Conservation (phyloP, 2,329 filamentous ascomycete species). For the Beauveria asiatica region DNA sequence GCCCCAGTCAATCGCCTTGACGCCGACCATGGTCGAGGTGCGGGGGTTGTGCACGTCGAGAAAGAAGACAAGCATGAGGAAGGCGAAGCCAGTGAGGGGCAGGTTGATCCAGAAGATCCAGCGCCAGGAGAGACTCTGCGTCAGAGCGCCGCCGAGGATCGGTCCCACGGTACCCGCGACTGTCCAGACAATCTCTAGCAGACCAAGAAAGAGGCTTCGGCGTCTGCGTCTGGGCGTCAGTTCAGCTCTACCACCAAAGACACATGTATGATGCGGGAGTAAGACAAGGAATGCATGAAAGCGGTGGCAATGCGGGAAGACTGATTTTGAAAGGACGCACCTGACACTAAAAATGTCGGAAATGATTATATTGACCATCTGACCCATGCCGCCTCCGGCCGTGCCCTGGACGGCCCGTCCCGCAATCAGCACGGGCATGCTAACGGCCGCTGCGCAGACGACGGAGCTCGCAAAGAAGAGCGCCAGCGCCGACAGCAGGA, state of each 20-base stretch:
- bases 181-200: constrained; percentile 61
- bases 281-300: too few relatives aligned
- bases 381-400: constrained; percentile 39
- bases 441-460: constrained; percentile 34
- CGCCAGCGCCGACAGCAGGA: constrained; percentile 35
- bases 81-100: constrained; percentile 44
- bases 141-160: constrained; percentile 56
- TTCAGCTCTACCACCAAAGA: constrained; percentile 13
- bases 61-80: constrained; percentile 51
- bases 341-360: constrained; percentile 38
- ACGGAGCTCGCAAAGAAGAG: constrained; percentile 42
- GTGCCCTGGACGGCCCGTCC: constrained; percentile 38
- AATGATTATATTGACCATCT: constrained; percentile 41
- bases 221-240: constrained; percentile 19
- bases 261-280: too few relatives aligned
- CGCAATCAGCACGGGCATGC: constrained; percentile 39
- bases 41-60: constrained; percentile 59
- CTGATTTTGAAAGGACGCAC: constrained; percentile 18
- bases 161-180: constrained; percentile 58
- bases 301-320: too few relatives aligned
- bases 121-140: constrained; percentile 40
- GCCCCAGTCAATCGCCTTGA: constrained; percentile 52
- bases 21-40: constrained; percentile 51
- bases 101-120: constrained; percentile 49
- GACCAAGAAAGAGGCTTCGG: constrained; percentile 46